Percentiles rank a stretch among this genome's conserved stretches.
Conservation (phyloP, 345 rosid species). For the Brassica cretica region DNA sequence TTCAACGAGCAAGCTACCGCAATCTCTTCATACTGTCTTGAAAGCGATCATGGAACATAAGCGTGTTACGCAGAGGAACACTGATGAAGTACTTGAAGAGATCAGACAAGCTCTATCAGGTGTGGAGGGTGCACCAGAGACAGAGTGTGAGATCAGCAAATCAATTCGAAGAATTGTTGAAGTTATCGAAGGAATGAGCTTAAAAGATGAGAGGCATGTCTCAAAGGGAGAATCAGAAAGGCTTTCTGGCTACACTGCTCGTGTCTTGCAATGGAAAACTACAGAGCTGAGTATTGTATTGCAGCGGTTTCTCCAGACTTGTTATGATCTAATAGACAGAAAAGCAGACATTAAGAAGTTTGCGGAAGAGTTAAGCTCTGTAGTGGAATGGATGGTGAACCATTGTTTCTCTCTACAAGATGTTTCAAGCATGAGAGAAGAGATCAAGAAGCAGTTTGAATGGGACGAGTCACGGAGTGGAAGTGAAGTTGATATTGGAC, state of each 20-base stretch:
- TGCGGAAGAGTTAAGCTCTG: conserved; percentile 53
- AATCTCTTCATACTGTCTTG: conserved; percentile 54
- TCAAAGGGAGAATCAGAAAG: conserved; percentile 49
- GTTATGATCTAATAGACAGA: conserved; percentile 61
- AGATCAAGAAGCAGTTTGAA: conserved; percentile 59
- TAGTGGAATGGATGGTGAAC: conserved; percentile 82
- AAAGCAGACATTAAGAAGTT: conserved; percentile 63
- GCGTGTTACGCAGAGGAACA: conserved; percentile 41
- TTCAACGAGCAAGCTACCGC: conserved; percentile 31
- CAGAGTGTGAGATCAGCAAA: conserved; percentile 50
- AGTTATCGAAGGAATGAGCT: conserved; percentile 63
- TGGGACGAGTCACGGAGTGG: conserved; percentile 73
- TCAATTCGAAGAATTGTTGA: conserved; percentile 63
- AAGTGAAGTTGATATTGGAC: conserved; percentile 60
- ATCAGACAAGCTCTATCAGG: conserved; percentile 52
- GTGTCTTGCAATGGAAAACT: conserved; percentile 87
- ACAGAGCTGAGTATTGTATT: conserved; percentile 59
- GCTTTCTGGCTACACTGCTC: conserved; percentile 65
- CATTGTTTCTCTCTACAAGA: conserved; percentile 93
- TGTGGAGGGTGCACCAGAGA: conserved; percentile 33
- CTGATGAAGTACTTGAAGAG: conserved; percentile 59
- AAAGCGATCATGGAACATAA: conserved; percentile 52
- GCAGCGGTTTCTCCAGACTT: conserved; percentile 62
- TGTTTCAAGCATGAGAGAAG: conserved; percentile 87
- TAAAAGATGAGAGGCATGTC: conserved; percentile 47